Conservation (phyloP, 1,284 basidiomycete species). For the Exsudoporus floridanus region DNA sequence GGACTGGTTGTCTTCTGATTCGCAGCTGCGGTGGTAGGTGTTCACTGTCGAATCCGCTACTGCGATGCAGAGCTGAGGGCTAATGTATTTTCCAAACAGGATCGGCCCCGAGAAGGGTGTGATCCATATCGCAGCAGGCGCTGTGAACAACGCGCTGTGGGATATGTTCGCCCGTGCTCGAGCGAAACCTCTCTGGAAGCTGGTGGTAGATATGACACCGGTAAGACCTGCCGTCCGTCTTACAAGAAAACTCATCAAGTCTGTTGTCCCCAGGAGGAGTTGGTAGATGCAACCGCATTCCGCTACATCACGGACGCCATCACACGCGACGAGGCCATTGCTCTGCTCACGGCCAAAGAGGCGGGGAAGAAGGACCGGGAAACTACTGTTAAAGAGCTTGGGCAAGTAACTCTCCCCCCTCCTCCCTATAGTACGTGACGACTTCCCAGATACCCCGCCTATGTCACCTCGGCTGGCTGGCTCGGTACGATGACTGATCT, state of each 20-base stretch:
- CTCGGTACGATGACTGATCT: slow-evolving; percentile 47
- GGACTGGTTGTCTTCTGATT: slow-evolving; percentile 79
- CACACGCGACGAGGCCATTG: slow-evolving; percentile 86
- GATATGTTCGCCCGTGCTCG: slow-evolving; percentile 79
- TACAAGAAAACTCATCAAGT: background rate
- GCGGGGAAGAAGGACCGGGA: slow-evolving; percentile 79
- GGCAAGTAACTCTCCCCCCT: slow-evolving; percentile 37
- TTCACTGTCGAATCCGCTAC: background rate
- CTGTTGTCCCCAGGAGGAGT: slow-evolving; percentile 61
- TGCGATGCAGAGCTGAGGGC: background rate
- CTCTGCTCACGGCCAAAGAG: slow-evolving; percentile 77
- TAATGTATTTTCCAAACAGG: slow-evolving; percentile 40
- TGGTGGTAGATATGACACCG: slow-evolving; percentile 81
- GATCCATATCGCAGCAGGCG: slow-evolving; percentile 79
- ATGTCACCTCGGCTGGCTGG: slow-evolving; percentile 94
- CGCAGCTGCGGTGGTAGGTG: slow-evolving; percentile 85
- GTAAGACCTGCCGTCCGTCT: slow-evolving; percentile 38
- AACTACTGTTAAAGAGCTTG: slow-evolving; percentile 63
- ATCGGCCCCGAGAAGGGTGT: slow-evolving; percentile 89
- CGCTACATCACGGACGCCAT: slow-evolving; percentile 94
- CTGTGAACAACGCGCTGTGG: slow-evolving; percentile 81
- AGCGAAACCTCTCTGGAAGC: slow-evolving; percentile 83
- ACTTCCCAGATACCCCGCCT: slow-evolving; percentile 79
- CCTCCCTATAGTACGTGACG: background rate
- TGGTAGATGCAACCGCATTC: slow-evolving; percentile 83